These are phyloP conservation scores for Heimioporus sp. DNA, from an alignment of 768 basidiomycete genomes.

Conservation along the genomic window DNA sequence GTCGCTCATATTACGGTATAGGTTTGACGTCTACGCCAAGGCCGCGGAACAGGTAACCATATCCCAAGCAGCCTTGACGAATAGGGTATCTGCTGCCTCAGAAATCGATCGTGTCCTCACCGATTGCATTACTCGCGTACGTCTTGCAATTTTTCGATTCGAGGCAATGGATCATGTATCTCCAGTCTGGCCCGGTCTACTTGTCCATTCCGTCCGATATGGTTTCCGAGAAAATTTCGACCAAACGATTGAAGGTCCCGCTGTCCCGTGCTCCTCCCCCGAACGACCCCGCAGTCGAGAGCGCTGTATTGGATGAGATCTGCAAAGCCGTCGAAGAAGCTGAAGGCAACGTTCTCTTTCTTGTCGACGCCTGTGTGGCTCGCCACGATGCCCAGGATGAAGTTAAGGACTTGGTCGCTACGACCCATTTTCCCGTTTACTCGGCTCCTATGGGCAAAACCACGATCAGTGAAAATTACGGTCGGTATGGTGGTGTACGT, in stretches of 20 bases:
- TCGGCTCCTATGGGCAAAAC: slow-evolving; percentile 83
- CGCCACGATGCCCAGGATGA: slow-evolving; percentile 68
- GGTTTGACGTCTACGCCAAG: slow-evolving; percentile 77
- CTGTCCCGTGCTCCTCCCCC: slow-evolving; percentile 46
- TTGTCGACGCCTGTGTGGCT: slow-evolving; percentile 79
- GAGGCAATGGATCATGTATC: neutral
- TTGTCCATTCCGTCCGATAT: slow-evolving; percentile 84
- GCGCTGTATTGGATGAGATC: slow-evolving; percentile 75
- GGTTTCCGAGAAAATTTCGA: slow-evolving; percentile 63
- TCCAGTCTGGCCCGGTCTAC: slow-evolving; percentile 82
- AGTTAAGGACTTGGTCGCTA: slow-evolving; percentile 56
- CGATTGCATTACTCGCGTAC: slow-evolving; percentile 58
- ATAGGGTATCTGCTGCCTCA: slow-evolving; percentile 51
- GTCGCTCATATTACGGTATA: slow-evolving; percentile 21
- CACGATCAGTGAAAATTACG: slow-evolving; percentile 63
- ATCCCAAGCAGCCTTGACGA: slow-evolving; percentile 59
- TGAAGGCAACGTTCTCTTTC: slow-evolving; percentile 59
- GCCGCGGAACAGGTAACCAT: slow-evolving; percentile 75
- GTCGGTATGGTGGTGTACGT: slow-evolving; percentile 79
- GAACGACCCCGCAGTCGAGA: slow-evolving; percentile 59
- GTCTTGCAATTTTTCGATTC: slow-evolving; percentile 2
- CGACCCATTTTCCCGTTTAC: slow-evolving; percentile 73
- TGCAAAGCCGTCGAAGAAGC: slow-evolving; percentile 60
- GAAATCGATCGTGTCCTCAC: slow-evolving; percentile 80
- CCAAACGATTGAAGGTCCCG: slow-evolving; percentile 59